Base-by-base conservation (phyloP, 192 early-diverging fungal species). In the Backusella sp. region DNA sequence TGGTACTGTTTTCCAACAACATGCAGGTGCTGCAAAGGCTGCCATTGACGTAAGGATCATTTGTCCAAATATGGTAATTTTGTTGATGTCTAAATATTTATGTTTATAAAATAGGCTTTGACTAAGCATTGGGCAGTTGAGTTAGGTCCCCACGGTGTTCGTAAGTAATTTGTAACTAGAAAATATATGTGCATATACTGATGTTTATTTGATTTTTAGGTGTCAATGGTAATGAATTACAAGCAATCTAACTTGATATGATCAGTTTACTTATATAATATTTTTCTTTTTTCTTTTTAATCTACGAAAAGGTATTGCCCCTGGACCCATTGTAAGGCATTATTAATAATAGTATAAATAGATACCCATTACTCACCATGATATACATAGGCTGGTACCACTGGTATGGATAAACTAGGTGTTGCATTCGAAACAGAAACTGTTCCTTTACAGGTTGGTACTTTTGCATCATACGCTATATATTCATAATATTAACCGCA, bases 101-200 rank as follows among this genome's bases (percentile, higher is more conserved):
- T 39, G 11, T 37, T 71, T 75, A 76, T 42, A 32, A 82, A 87
- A 17, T 89, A 91, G 74, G 89, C 89, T 23, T 28, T 93, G 71
- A 88, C 86, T 15, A 77, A 85, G 53, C 85, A 84, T 66, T 85
- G 81, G 83, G 92, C 93, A 28, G 86, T 91, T 30, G 93, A 94
- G 74, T 92, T 90, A 83, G 93, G 93, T 35, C 89, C 87, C 19
- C 86, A 91, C 67, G 87, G 88, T 26, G 89, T 94, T 77, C 89
- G 93, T 74, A 76, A 70, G 69, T 70, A 70, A 28, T 5, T 17
- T 37, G 19, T 1, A 8, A 28, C 41, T 11, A 11, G 11, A 19
- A 49, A 19, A 30, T 70, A 14, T n/a, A 36, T 5, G 39, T 49
- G 12, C 17, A 6, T 42, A 15, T 26, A 44, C 41, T 21, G 6